Evolutionary conservation across 129 eudicot genomes (phyloP), one percentile per base, ranked within the genome.

Genomic region (Centella asiatica): DNA sequence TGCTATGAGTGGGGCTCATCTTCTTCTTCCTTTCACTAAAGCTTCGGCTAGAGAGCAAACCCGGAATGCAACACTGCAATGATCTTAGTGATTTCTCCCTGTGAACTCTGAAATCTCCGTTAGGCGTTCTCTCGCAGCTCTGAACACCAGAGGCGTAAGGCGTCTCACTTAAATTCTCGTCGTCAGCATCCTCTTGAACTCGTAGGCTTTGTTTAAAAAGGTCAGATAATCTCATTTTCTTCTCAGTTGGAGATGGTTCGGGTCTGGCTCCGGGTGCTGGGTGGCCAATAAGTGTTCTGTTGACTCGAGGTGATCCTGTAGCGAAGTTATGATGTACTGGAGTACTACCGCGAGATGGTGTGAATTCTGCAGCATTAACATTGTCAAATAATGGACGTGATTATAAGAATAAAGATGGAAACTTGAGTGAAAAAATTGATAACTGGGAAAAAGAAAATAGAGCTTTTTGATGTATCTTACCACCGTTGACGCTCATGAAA

Each of bases 21-120:
- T 52, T 74, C 63, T 55, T 82, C 66, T 72, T 76, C 67, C 71
- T 74, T 70, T 74, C 69, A 69, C 50, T 71, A 11, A 65, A 80
- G 75, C 78, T 82, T 54, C 83, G 77, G 52, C 65, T 74, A 15
- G 81, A 73, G 40, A 60, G 69, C 73, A 78, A 47, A 76, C 75
- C 66, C 4, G 86, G 86, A 56, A 76, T 63, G 63, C 86, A 81
- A 57, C 82, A 64, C 45, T 74, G 82, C 44, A 65, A 60, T 37
- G 77, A 28, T 54, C 64, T 83, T 29, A 40, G 44, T 50, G 81
- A 64, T 72, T 69, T 79, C 51, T 68, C 79, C 51, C 70, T 73
- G 42, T 15, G 53, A 2, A 47, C 19, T 40, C 63, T 59, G 4
- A 60, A 39, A 8, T 68, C 74, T 24, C 69, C 69, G 46, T 23